Evolutionary conservation across 2,329 filamentous ascomycete genomes (phyloP).

Genomic region (Ascochyta clinopodiicola): DNA sequence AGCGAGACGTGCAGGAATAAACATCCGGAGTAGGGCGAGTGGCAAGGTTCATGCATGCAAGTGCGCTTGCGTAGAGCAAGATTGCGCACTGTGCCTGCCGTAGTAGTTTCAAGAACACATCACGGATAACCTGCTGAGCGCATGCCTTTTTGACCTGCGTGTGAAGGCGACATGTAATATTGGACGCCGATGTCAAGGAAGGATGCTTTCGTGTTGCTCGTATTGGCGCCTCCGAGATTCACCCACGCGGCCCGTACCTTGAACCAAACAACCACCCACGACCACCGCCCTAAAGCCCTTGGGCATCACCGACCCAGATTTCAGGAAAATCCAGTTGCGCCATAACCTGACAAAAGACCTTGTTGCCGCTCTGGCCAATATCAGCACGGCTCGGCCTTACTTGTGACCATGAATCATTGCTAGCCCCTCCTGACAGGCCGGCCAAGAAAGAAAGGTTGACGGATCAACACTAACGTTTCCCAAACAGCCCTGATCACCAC

Average conservation of each 20-base stretch:
- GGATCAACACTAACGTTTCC: constrained; percentile 9
- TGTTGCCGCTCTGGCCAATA: constrained; percentile 5
- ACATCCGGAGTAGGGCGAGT: constrained; percentile 3
- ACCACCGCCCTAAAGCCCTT: background rate
- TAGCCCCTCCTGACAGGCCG: constrained; percentile 5
- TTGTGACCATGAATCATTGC: background rate
- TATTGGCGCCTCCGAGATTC: constrained; percentile 8
- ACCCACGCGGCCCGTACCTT: constrained; percentile 13
- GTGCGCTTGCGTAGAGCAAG: background rate
- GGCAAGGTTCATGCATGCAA: background rate
- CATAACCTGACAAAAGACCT: constrained; percentile 1
- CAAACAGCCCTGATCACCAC: constrained; percentile 2
- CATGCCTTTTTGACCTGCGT: background rate
- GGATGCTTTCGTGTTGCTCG: constrained; percentile 7
- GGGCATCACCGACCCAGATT: constrained; percentile 5
- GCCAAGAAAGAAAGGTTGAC: constrained; percentile 2
- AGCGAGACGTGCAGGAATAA: constrained; percentile 12
- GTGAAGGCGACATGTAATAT: background rate
- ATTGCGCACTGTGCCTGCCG: background rate
- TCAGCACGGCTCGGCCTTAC: constrained; percentile 4
- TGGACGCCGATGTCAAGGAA: background rate
- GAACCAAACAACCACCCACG: background rate
- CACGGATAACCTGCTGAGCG: background rate
- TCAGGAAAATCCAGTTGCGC: constrained; percentile 3
- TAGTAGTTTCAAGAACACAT: background rate